These are phyloP conservation scores for Phylloboletellus chloephorus DNA, from an alignment of 1,284 basidiomycete species.

Conservation along the genomic window DNA sequence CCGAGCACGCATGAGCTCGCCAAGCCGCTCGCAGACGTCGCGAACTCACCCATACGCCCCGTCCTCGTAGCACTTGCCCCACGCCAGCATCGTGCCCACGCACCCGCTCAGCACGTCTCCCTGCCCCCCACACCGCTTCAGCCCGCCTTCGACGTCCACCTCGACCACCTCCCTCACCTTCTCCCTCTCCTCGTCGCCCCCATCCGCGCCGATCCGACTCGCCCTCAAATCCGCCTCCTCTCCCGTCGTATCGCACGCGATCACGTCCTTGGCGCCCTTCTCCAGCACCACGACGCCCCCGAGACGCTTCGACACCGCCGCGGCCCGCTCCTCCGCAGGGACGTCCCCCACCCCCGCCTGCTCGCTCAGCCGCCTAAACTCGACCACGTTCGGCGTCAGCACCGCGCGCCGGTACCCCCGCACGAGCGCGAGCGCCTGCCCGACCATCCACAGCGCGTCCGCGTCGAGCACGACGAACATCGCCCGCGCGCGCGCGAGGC, in stretches of 20 bases:
- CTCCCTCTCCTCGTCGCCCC: conserved; percentile 38
- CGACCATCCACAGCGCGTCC: conserved; percentile 79
- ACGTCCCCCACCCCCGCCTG: conserved; percentile 56
- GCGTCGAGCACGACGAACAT: conserved; percentile 94
- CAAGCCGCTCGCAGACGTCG: too few relatives aligned
- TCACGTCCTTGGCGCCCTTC: conserved; percentile 76
- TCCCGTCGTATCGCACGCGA: conserved; percentile 60
- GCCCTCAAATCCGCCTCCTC: conserved; percentile 38
- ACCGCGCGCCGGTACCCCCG: conserved; percentile 78
- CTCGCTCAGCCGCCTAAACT: conserved; percentile 84
- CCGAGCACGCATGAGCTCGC: conserved; percentile 4
- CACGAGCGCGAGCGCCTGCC: conserved; percentile 71
- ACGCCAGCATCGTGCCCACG: conserved; percentile 86
- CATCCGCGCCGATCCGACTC: conserved; percentile 37
- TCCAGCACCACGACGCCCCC: conserved; percentile 90
- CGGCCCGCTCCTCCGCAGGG: conserved; percentile 47
- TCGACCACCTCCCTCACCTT: conserved; percentile 53
- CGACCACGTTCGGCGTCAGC: conserved; percentile 91
- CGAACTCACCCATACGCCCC: conserved; percentile 66
- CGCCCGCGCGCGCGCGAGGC: conserved; percentile 46
- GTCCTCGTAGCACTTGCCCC: conserved; percentile 88
- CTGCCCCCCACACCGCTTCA: conserved; percentile 94
- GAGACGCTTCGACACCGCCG: conserved; percentile 63
- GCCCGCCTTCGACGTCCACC: conserved; percentile 70
- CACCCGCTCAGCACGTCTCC: conserved; percentile 90